Conservation (phyloP, 352 stramenopile genomes). For the Phytophthora fragariae region DNA sequence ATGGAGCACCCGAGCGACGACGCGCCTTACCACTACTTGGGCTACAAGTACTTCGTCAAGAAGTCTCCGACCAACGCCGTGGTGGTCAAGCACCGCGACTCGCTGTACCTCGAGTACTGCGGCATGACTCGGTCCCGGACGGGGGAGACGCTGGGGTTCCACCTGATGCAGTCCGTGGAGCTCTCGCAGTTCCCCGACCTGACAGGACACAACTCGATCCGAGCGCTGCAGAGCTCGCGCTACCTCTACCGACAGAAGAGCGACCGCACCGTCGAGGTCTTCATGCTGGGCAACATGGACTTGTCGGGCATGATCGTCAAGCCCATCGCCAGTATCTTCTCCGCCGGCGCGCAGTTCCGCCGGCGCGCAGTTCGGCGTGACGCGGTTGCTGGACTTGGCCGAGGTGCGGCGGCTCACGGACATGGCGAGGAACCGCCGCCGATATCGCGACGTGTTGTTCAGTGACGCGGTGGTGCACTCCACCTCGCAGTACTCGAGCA, state of each 20-base stretch:
- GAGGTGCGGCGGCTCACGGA: conserved; percentile 55
- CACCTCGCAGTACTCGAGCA: conserved; percentile 21
- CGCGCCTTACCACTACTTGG: conserved; percentile 55
- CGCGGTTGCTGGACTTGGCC: conserved; percentile 51
- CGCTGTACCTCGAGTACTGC: conserved; percentile 52
- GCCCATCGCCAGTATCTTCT: conserved; percentile 47
- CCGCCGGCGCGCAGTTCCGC: conserved; percentile 48
- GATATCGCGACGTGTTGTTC: conserved; percentile 19
- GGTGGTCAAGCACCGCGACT: conserved; percentile 43
- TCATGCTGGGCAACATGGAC: conserved; percentile 51
- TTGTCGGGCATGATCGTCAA: conserved; percentile 46
- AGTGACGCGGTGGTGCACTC: conserved; percentile 17
- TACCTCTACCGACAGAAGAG: conserved; percentile 64
- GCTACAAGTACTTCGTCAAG: conserved; percentile 72
- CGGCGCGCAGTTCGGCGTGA: too few relatives aligned
- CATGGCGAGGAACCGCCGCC: conserved; percentile 38
- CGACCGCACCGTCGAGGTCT: conserved; percentile 57
- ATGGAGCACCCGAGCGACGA: conserved; percentile 58
- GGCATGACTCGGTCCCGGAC: conserved; percentile 42
- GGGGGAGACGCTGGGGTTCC: conserved; percentile 50
- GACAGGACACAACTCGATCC: conserved; percentile 49
- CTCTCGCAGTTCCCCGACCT: conserved; percentile 52
- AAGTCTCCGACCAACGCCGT: conserved; percentile 38
- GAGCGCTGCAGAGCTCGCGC: conserved; percentile 50
- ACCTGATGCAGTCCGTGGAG: conserved; percentile 54